Evolutionary conservation across 306 rosid genomes (phyloP).

Genomic region (Delonix regia): DNA sequence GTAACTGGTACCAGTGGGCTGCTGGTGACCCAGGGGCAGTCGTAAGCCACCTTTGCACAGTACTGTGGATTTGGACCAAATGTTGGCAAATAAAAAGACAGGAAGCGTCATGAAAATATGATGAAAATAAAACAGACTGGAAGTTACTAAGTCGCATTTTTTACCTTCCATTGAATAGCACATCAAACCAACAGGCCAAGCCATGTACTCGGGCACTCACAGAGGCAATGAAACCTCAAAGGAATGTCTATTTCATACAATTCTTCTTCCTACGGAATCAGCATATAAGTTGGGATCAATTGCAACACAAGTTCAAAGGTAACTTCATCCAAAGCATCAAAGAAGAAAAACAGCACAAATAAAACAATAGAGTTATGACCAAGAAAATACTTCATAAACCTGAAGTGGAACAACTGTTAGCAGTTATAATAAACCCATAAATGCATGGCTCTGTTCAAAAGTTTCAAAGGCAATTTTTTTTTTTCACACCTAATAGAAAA

Average conservation of each 20-base stretch:
- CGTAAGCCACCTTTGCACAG: slow-evolving; percentile 94
- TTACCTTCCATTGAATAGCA: slow-evolving; percentile 91
- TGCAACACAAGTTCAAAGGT: slow-evolving; percentile 5
- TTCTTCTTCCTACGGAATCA: slow-evolving; percentile 74
- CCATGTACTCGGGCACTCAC: slow-evolving; percentile 96
- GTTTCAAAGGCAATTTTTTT: not conserved
- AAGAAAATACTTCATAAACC: not conserved
- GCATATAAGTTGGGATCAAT: not conserved
- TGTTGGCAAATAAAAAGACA: slow-evolving; percentile 10
- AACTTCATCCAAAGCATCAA: slow-evolving; percentile 21
- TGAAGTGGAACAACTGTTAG: not conserved
- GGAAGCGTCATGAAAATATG: not conserved
- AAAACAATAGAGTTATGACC: not conserved
- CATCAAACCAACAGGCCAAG: slow-evolving; percentile 98
- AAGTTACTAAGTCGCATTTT: slow-evolving; percentile 11
- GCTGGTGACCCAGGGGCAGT: slow-evolving; percentile 97
- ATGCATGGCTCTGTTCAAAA: not conserved
- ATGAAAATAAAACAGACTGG: not conserved
- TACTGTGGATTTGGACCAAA: slow-evolving; percentile 51
- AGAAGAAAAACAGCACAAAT: not conserved
- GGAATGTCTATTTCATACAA: slow-evolving; percentile 91
- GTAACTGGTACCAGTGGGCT: slow-evolving; percentile 96
- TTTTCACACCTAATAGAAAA: slow-evolving; percentile 7
- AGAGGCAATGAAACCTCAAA: slow-evolving; percentile 67
- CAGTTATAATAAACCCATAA: slow-evolving; percentile 23